These are phyloP conservation scores for Tagetes patula DNA, from an alignment of 129 eudicot genomes.

Conservation along the genomic window DNA sequence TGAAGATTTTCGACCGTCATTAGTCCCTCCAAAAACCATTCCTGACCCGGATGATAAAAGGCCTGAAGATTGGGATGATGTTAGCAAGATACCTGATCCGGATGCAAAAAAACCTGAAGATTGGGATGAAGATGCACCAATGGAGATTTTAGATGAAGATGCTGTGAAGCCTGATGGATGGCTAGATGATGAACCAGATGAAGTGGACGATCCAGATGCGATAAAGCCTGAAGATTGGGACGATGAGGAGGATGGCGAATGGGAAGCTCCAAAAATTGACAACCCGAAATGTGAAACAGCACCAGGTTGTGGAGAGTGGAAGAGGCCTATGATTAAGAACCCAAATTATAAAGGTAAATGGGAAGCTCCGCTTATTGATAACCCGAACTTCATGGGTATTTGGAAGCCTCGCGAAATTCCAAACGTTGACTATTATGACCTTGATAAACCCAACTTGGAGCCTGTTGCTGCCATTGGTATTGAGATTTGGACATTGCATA, in stretches of 20 bases:
- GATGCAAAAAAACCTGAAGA: constrained; percentile 82
- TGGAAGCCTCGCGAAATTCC: constrained; percentile 79
- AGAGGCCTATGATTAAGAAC: constrained; percentile 72
- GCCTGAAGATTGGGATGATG: constrained; percentile 92
- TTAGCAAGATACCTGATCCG: constrained; percentile 69
- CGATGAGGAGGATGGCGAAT: constrained; percentile 94
- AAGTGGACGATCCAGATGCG: constrained; percentile 87
- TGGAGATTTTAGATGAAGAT: constrained; percentile 77
- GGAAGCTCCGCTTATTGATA: constrained; percentile 75
- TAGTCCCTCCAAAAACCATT: constrained; percentile 61
- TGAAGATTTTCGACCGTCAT: constrained; percentile 71
- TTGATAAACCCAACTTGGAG: constrained; percentile 64
- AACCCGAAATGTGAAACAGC: constrained; percentile 81
- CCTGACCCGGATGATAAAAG: constrained; percentile 23
- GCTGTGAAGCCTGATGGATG: constrained; percentile 93
- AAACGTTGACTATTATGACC: constrained; percentile 70
- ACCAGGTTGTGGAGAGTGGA: constrained; percentile 95
- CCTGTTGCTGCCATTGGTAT: constrained; percentile 88
- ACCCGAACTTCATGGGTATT: constrained; percentile 82
- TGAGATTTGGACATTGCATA: constrained; percentile 99
- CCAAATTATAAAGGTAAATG: constrained; percentile 90
- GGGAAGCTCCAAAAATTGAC: constrained; percentile 90
- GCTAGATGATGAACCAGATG: constrained; percentile 91
- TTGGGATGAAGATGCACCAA: constrained; percentile 94
- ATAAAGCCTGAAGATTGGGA: constrained; percentile 92